A percentile compares a stretch with the other conserved stretches of the same genome.
Conservation (phyloP, 2,329 filamentous ascomycete species). For the Clathrospora elynae region DNA sequence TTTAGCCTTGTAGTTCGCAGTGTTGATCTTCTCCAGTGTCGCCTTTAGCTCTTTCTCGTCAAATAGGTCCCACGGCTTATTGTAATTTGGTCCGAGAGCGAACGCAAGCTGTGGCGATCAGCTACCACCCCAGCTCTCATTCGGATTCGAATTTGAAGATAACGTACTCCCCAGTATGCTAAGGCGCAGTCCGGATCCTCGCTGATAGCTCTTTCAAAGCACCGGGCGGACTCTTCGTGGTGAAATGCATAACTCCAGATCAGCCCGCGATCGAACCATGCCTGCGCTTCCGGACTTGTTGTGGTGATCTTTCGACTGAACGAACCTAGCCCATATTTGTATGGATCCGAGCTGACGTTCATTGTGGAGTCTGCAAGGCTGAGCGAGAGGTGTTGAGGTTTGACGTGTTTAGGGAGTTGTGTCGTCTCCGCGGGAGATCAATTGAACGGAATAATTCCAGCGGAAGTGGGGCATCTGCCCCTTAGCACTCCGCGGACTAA, state of each 20-base stretch:
- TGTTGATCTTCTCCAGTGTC: slow-evolving; percentile 57
- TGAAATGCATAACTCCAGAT: slow-evolving; percentile 78
- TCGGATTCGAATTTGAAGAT: neutral
- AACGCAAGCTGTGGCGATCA: slow-evolving; percentile 61
- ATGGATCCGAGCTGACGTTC: slow-evolving; percentile 9
- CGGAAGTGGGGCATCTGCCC: neutral
- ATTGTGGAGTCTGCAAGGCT: slow-evolving; percentile 1
- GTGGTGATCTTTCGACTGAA: slow-evolving; percentile 64
- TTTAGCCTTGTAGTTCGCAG: slow-evolving; percentile 55
- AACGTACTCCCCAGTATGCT: slow-evolving; percentile 67
- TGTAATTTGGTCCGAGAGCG: slow-evolving; percentile 75
- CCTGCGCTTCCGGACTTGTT: slow-evolving; percentile 57
- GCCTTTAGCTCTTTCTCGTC: slow-evolving; percentile 63
- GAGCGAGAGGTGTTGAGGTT: neutral
- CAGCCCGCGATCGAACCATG: slow-evolving; percentile 75
- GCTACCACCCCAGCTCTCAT: slow-evolving; percentile 11
- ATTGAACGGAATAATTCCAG: no score
- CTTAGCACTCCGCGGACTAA: no score
- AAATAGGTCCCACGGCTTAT: slow-evolving; percentile 78
- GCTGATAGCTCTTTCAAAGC: slow-evolving; percentile 65
- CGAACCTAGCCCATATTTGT: slow-evolving; percentile 62
- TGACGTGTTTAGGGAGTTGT: no score
- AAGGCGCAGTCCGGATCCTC: slow-evolving; percentile 63
- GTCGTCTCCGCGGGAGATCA: no score
- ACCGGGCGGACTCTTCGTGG: slow-evolving; percentile 70